Base-by-base conservation (phyloP, 2,329 filamentous ascomycete species). In the Fusarium chaquense region DNA sequence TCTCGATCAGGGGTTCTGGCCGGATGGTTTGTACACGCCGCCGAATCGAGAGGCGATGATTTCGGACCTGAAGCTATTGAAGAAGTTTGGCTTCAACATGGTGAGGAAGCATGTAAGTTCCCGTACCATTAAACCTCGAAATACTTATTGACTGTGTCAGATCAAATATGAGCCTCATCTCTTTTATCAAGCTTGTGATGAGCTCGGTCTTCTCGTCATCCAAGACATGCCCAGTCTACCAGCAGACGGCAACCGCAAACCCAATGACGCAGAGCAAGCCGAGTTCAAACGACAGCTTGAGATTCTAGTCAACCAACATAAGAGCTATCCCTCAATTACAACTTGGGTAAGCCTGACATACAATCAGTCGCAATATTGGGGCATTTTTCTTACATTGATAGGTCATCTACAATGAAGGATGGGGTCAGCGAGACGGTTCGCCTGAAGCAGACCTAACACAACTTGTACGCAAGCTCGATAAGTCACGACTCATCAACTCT, bases 1-100 rank as follows among this genome's bases (percentile, higher is more conserved):
- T 0, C 81, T 93, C 0, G 90, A 93, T 60, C 90, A 93, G 71
- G 90, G 90, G 0, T 91, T 83, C 76, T 92, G 90, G 90, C 90
- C 90, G 0, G 90, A 92, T 72, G 90, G 90, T 0, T 80, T 92
- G 5, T 86, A 92, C 73, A 85, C 85, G 0, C 85, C 91, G 0
- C 91, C 90, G 0, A 91, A 83, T 11, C 80, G 83, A 5, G 89
- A 92, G 66, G 90, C 90, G 0, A 90, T 93, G 88, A 80, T 87
- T 0, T 91, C 84, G 57, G 91, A 93, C 70, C 73, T 93, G 15
- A 74, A 90, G 62, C 78, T 87, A 6, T 77, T 92, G 58, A 93
- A 93, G 78, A 79, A 81, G 2, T 81, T 92, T 2, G 90, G 90
- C 0, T 90, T 91, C 77, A 93, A 93, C 76, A 89, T 89, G 83